phyloP scores from a whole-genome alignment of 257 asterid species.

The Rehmannia glutinosa region DNA sequence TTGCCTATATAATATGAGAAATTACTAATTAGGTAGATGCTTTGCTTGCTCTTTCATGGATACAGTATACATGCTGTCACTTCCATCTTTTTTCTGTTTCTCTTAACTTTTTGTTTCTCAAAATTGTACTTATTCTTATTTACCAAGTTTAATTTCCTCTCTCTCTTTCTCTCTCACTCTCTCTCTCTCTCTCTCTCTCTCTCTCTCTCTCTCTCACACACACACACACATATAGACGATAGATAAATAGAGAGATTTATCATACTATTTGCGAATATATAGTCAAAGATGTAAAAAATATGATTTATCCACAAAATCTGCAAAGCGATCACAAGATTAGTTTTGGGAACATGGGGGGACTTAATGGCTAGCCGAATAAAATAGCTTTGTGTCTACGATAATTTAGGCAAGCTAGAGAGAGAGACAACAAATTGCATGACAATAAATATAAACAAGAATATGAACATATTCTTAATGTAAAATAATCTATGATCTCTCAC shows the following conservation, averaged over 20 bases:
- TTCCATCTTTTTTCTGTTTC: neutral
- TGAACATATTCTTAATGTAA: no score
- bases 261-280: neutral
- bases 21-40: neutral
- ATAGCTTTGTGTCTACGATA: no score
- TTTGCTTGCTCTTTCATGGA: slow-evolving; percentile 9
- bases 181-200: neutral
- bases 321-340: neutral
- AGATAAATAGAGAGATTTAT: no score
- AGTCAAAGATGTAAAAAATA: slow-evolving; percentile 22
- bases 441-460: no score
- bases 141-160: no score
- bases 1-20: no score
- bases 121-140: no score
- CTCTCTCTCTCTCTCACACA: slow-evolving; percentile 11
- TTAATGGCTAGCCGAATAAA: neutral
- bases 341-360: neutral
- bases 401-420: slow-evolving; percentile 2
- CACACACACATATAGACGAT: no score
- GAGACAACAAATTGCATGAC: neutral
- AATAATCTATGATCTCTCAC: no score
- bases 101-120: neutral
- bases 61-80: neutral
- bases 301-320: slow-evolving; percentile 19
- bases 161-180: slow-evolving; percentile 1